Evolutionary conservation across 257 asterid species (phyloP).

Genomic region (Salvia splendens): DNA sequence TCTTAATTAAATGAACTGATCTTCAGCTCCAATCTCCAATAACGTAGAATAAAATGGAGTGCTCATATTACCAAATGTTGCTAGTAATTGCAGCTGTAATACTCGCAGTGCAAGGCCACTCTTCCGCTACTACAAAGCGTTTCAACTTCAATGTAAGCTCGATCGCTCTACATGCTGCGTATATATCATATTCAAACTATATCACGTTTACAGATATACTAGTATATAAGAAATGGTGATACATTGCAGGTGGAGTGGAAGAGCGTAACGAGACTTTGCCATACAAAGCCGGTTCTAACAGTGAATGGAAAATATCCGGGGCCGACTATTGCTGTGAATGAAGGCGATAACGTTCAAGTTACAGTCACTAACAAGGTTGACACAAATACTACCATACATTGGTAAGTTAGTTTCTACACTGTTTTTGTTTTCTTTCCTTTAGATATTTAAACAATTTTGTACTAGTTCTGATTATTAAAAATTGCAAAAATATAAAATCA

Average conservation of each 20-base stretch:
- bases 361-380: slow-evolving; percentile 50
- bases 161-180: too few relatives aligned
- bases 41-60: slow-evolving; percentile 35
- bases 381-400: slow-evolving; percentile 43
- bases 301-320: slow-evolving; percentile 61
- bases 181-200: neutral
- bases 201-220: too few relatives aligned
- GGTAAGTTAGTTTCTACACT: neutral
- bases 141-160: slow-evolving; percentile 47
- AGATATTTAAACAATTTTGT: too few relatives aligned
- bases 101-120: slow-evolving; percentile 28
- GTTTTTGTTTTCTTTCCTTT: too few relatives aligned
- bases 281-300: slow-evolving; percentile 40
- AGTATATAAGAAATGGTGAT: too few relatives aligned
- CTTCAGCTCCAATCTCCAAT: neutral
- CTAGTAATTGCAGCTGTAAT: slow-evolving; percentile 23
- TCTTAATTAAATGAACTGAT: neutral
- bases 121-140: slow-evolving; percentile 37
- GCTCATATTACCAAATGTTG: slow-evolving; percentile 17
- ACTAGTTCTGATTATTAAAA: too few relatives aligned
- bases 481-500: too few relatives aligned
- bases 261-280: slow-evolving; percentile 49
- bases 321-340: slow-evolving; percentile 54
- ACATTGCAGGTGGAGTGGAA: slow-evolving; percentile 54
- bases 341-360: slow-evolving; percentile 59